Base-by-base conservation (phyloP, 1,284 basidiomycete genomes). In the Heterobasidion irregulare region DNA sequence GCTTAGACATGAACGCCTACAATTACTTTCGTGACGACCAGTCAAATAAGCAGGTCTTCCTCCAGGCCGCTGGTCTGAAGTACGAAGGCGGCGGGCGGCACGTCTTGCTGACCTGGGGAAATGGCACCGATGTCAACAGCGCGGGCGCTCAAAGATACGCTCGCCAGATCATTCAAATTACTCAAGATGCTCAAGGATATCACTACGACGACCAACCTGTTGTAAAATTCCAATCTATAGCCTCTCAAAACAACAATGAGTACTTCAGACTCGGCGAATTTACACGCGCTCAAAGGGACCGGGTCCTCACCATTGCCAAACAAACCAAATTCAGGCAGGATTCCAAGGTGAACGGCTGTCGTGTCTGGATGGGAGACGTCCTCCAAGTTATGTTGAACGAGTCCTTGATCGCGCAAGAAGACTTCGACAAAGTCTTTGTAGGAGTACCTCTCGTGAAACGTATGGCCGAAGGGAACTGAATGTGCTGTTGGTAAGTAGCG, bases 361-460 rank as follows among this genome's bases (percentile, higher is more conserved):
- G 51, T 15, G 47, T 45, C 19, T 58, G 57, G 57, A 52, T 52
- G 50, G 35, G 50, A 8, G 57, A 58, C 33, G 18, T 58, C 2
- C 52, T 58, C 18, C 48, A 57, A 34, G 56, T 53, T 13, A 57
- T 57, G 56, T 36, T 49, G n/a, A 44, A 43, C 35, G 53, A 55
- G n/a, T 34, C 44, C 38, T 41, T n/a, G 38, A 10, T 41, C 38
- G 4, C 38, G 38, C 38, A 41, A n/a, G n/a, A 12, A 10, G n/a
- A 41, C 3, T 41, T 41, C 38, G n/a, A 41, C 38, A n/a, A 41
- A n/a, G n/a, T 41, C 38, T 12, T 12, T n/a, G n/a, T 12, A n/a
- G 38, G 38, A 12, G 38, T 41, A 3, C 38, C 38, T 10, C 38
- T 41, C n/a, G 12, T 41, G 12, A 41, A 41, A 6, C 38, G 38